Evolutionary conservation across 805 yeast species (phyloP).

Genomic region (Saccharomycopsis selenospora): DNA sequence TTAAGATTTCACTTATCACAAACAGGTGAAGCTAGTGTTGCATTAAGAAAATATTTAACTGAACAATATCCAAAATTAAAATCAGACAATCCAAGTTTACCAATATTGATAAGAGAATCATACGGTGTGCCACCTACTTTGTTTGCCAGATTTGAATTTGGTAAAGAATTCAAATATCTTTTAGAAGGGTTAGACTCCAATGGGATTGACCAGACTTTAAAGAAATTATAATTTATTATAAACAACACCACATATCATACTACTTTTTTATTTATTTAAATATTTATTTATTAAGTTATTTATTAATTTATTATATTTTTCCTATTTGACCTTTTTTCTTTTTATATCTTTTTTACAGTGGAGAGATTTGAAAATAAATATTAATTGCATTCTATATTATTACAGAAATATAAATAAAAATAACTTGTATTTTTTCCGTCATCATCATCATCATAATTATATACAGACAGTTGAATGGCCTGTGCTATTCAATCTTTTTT

Average conservation of each 20-base stretch:
- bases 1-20: slow-evolving; percentile 77
- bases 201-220: slow-evolving; percentile 25
- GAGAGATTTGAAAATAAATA: too few relatives aligned
- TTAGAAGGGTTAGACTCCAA: slow-evolving; percentile 31
- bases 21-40: slow-evolving; percentile 62
- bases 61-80: slow-evolving; percentile 59
- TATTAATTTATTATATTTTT: too few relatives aligned
- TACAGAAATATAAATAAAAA: background rate
- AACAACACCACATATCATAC: too few relatives aligned
- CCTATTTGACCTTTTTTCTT: too few relatives aligned
- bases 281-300: too few relatives aligned
- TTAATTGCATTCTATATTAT: too few relatives aligned
- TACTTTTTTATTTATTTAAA: too few relatives aligned
- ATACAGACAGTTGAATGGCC: too few relatives aligned
- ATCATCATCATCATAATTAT: slow-evolving; percentile 2
- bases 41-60: slow-evolving; percentile 57
- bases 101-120: slow-evolving; percentile 74
- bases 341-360: too few relatives aligned
- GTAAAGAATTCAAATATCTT: slow-evolving; percentile 30
- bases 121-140: slow-evolving; percentile 65
- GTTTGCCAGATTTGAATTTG: slow-evolving; percentile 58
- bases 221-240: slow-evolving; percentile 17
- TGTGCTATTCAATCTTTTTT: background rate
- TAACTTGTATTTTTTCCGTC: background rate
- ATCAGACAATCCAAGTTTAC: slow-evolving; percentile 56